Evolutionary conservation across 176 grass and related monocot genomes (phyloP).

Genomic region (Aegilops longissima): DNA sequence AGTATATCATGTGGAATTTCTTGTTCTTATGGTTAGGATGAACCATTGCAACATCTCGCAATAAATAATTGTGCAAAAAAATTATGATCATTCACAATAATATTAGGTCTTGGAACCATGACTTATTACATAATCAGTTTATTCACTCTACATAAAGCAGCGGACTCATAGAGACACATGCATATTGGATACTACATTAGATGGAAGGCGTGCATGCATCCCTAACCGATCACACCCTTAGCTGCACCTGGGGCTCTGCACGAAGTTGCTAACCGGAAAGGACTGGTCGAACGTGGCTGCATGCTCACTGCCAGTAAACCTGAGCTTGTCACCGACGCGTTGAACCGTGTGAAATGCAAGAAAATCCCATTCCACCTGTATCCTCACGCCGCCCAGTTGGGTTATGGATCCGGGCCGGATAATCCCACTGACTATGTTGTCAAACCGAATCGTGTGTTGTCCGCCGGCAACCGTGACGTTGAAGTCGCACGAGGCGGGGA

Average conservation of each 20-base stretch:
- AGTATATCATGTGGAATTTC: too few relatives aligned
- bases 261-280: background rate
- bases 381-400: background rate
- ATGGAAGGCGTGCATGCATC: too few relatives aligned
- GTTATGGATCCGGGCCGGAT: slow-evolving; percentile 2
- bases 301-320: too few relatives aligned
- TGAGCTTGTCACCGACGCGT: background rate
- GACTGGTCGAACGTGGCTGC: background rate
- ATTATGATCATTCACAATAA: too few relatives aligned
- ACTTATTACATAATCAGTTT: too few relatives aligned
- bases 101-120: too few relatives aligned
- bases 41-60: too few relatives aligned
- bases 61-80: too few relatives aligned
- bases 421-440: background rate
- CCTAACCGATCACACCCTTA: background rate
- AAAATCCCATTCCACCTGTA: background rate
- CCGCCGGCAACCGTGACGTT: background rate
- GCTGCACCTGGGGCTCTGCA: background rate
- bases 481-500: background rate
- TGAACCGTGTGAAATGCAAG: background rate
- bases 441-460: background rate
- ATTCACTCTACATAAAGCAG: too few relatives aligned
- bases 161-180: too few relatives aligned
- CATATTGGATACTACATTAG: too few relatives aligned
- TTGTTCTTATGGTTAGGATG: too few relatives aligned